Conservation (phyloP, 2,329 filamentous ascomycete genomes). For the Lachnellula occidentalis region DNA sequence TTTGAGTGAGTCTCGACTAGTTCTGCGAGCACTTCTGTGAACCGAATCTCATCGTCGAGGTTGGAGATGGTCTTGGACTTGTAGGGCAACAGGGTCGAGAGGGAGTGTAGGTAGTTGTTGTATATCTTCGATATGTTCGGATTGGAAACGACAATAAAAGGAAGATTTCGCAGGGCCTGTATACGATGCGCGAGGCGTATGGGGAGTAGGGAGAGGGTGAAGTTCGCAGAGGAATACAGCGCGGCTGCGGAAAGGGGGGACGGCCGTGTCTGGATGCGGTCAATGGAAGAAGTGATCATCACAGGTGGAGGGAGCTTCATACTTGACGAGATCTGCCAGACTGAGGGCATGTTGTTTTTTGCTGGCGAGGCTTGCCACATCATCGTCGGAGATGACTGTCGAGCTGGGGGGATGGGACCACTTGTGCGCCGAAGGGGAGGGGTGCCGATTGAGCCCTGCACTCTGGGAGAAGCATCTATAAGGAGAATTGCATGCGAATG, state of each 20-base stretch:
- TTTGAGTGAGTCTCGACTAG: slow-evolving; percentile 93
- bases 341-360: slow-evolving; percentile 76
- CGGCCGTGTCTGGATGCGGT: slow-evolving; percentile 57
- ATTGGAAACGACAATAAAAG: slow-evolving; percentile 98
- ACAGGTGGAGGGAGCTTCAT: slow-evolving; percentile 27
- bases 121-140: slow-evolving; percentile 92
- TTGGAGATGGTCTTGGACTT: slow-evolving; percentile 53
- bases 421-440: slow-evolving; percentile 29
- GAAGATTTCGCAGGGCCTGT: slow-evolving; percentile 84
- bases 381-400: slow-evolving; percentile 59
- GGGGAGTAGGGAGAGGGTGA: slow-evolving; percentile 86
- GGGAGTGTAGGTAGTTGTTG: slow-evolving; percentile 89
- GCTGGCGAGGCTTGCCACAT: slow-evolving; percentile 72
- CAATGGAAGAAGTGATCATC: not conserved
- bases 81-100: slow-evolving; percentile 86
- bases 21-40: slow-evolving; percentile 89
- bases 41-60: slow-evolving; percentile 81
- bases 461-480: not conserved
- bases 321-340: slow-evolving; percentile 85
- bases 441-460: slow-evolving; percentile 13
- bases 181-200: slow-evolving; percentile 91
- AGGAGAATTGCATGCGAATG: not conserved
- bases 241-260: slow-evolving; percentile 77
- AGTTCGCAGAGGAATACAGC: slow-evolving; percentile 87
- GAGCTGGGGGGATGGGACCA: slow-evolving; percentile 41